Evolutionary conservation across 148 eudicot species (phyloP).

Genomic region (Diospyros kaki): DNA sequence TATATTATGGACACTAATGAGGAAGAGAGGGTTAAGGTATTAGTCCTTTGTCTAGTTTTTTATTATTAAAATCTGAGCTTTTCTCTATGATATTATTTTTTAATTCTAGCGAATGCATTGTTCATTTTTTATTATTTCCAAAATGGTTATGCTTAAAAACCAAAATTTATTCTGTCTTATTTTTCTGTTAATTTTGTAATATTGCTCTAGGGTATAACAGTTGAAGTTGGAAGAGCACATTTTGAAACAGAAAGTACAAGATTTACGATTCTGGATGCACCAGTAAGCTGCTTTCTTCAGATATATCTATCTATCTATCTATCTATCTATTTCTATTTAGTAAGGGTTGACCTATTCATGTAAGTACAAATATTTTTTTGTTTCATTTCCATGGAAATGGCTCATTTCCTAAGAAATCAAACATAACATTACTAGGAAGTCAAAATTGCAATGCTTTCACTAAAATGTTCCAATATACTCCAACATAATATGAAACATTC

Average conservation of each 20-base stretch:
- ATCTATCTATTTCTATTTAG: too few species aligned
- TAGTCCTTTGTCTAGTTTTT: slow-evolving; percentile 10
- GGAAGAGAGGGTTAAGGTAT: slow-evolving; percentile 91
- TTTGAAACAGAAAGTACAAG: slow-evolving; percentile 89
- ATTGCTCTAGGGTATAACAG: slow-evolving; percentile 62
- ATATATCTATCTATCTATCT: too few species aligned
- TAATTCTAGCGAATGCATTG: neutral
- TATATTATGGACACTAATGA: slow-evolving; percentile 98
- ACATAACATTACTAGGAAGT: too few species aligned
- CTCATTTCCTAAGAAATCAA: too few species aligned
- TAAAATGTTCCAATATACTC: too few species aligned
- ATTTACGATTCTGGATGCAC: slow-evolving; percentile 86
- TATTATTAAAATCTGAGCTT: neutral
- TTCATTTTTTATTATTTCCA: neutral
- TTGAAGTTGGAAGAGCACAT: slow-evolving; percentile 96
- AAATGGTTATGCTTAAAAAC: too few species aligned
- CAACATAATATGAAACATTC: too few species aligned
- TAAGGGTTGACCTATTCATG: too few species aligned
- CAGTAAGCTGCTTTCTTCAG: slow-evolving; percentile 36
- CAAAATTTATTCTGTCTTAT: neutral
- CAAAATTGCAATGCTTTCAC: too few species aligned
- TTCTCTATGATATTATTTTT: too few species aligned
- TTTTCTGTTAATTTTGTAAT: neutral
- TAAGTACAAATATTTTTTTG: too few species aligned
- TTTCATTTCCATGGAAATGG: too few species aligned